These are phyloP conservation scores for Aspergillus indologenus DNA, from an alignment of 495 filamentous ascomycete genomes.

Conservation along the genomic window DNA sequence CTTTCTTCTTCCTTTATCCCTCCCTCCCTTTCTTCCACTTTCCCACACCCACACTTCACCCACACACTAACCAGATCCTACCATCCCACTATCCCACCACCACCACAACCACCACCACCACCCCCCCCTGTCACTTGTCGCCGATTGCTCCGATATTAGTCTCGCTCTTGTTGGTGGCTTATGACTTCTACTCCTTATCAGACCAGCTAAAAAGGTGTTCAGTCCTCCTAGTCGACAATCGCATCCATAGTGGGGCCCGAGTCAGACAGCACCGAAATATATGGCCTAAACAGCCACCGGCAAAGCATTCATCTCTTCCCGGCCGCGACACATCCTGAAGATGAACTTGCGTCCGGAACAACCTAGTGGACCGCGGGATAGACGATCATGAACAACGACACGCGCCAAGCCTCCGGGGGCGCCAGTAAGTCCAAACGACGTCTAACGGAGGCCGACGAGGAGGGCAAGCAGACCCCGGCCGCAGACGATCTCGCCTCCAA, in stretches of 20 bases:
- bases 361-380: constrained; percentile 37
- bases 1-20: too few relatives aligned
- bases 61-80: background rate
- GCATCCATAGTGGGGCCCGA: constrained; percentile 4
- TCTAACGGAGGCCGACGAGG: constrained; percentile 33
- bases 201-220: background rate
- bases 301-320: constrained; percentile 34
- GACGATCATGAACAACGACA: constrained; percentile 43
- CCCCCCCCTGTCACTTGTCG: background rate
- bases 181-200: background rate
- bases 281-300: constrained; percentile 25
- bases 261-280: constrained; percentile 1
- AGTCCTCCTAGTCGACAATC: background rate
- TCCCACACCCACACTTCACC: background rate
- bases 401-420: constrained; percentile 35
- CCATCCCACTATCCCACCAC: background rate
- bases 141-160: background rate
- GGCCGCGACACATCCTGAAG: constrained; percentile 19
- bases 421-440: constrained; percentile 36
- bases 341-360: constrained; percentile 34
- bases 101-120: background rate
- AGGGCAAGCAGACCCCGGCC: constrained; percentile 24
- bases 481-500: constrained; percentile 30
- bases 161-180: background rate
- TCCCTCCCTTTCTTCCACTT: constrained; percentile 8